Percentiles rank a stretch among this genome's conserved stretches.
These are phyloP conservation scores for Ganoderma lucidum DNA, from an alignment of 1,284 basidiomycete genomes.

Conservation along the genomic window DNA sequence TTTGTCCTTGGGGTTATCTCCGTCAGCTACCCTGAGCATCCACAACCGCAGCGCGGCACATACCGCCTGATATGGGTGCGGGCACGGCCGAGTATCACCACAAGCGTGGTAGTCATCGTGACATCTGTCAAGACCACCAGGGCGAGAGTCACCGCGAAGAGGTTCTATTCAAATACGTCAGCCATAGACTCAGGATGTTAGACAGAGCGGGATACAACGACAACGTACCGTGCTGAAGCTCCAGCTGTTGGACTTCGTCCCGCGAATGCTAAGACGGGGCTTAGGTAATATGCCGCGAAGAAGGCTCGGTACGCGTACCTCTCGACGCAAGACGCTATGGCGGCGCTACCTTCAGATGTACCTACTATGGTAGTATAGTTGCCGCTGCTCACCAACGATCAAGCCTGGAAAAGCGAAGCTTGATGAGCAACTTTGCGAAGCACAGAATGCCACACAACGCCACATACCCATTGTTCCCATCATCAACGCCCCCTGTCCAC, in stretches of 20 bases:
- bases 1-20: neutral
- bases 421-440: neutral
- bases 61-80: conserved; percentile 3
- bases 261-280: neutral
- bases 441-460: neutral
- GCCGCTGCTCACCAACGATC: neutral
- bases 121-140: neutral
- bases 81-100: neutral
- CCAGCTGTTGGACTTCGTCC: neutral
- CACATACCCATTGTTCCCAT: conserved; percentile 1
- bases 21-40: neutral
- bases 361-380: neutral
- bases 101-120: neutral
- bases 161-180: neutral
- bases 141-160: neutral
- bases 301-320: neutral
- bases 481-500: neutral
- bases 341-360: neutral
- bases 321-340: neutral
- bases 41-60: neutral
- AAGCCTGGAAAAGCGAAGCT: neutral
- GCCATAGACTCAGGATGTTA: neutral
- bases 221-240: neutral
- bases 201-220: neutral
- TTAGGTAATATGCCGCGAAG: neutral